A percentile compares a stretch with the other conserved stretches of the same genome.
These are phyloP conservation scores for Chaetothyriales sp. DNA, from an alignment of 2,329 filamentous ascomycete species.

Conservation along the genomic window DNA sequence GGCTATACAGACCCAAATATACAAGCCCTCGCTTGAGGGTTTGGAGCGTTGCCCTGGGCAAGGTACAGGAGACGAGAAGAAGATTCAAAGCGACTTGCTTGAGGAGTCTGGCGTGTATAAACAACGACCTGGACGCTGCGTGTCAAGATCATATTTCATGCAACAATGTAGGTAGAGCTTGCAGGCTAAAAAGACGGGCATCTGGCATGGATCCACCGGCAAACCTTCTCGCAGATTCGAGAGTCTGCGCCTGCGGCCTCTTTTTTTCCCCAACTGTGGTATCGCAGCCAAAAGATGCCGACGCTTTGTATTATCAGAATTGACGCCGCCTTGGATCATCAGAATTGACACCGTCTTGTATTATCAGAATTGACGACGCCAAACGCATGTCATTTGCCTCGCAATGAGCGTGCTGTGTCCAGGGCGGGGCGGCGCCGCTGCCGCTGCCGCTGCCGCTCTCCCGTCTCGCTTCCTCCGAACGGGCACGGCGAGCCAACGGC, in stretches of 20 bases:
- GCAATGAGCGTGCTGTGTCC: background rate
- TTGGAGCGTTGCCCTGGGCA: no score
- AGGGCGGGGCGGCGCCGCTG: slow-evolving; percentile 19
- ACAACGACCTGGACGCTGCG: no score
- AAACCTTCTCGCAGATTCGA: background rate
- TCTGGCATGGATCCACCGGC: no score
- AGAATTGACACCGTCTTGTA: background rate
- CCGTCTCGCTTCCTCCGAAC: slow-evolving; percentile 30
- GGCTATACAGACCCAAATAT: no score
- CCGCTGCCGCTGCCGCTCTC: slow-evolving; percentile 27
- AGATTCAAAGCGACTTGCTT: no score
- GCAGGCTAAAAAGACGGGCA: no score
- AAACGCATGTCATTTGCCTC: background rate
- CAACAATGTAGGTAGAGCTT: no score
- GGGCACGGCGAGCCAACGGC: slow-evolving; percentile 25
- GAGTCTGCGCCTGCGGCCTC: background rate
- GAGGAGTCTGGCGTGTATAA: no score
- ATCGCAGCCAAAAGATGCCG: background rate
- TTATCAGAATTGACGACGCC: background rate
- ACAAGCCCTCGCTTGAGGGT: no score
- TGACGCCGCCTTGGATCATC: no score
- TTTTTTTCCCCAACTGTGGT: background rate
- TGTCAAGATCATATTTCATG: no score
- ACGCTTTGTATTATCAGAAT: background rate
- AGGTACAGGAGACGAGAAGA: no score